Evolutionary conservation across 2,329 filamentous ascomycete genomes (phyloP).

Genomic region (Mariannaea elegans): DNA sequence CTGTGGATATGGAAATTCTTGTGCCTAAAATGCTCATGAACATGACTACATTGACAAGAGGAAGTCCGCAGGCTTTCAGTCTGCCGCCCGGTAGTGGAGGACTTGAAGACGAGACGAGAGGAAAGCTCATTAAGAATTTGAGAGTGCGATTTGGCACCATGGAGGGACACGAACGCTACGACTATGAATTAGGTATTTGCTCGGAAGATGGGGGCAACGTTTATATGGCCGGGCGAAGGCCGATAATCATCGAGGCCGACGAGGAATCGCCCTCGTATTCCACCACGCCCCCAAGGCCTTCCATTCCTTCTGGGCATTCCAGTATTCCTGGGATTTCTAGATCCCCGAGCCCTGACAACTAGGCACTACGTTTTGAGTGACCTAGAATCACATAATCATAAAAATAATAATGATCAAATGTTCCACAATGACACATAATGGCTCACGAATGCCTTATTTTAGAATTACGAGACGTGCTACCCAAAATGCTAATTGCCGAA

Average conservation of each 20-base stretch:
- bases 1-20: constrained; percentile 8
- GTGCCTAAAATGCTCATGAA: constrained; percentile 20
- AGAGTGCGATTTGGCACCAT: not conserved
- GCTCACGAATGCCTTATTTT: no score
- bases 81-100: constrained; percentile 1
- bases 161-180: not conserved
- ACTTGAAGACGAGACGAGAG: constrained; percentile 3
- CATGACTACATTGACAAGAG: constrained; percentile 12
- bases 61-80: not conserved
- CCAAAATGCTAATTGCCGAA: no score
- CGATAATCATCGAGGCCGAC: not conserved
- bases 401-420: no score
- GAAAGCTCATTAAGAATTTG: not conserved
- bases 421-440: no score
- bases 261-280: not conserved
- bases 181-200: not conserved
- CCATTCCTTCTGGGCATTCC: no score
- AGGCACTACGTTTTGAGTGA: no score
- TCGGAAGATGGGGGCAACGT: constrained; percentile 4
- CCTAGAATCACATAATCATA: no score
- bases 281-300: not conserved
- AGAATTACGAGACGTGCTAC: no score
- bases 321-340: not conserved
- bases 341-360: no score
- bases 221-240: not conserved